phyloP scores from a whole-genome alignment of 495 filamentous ascomycete species.

The Penicillium steckii region DNA sequence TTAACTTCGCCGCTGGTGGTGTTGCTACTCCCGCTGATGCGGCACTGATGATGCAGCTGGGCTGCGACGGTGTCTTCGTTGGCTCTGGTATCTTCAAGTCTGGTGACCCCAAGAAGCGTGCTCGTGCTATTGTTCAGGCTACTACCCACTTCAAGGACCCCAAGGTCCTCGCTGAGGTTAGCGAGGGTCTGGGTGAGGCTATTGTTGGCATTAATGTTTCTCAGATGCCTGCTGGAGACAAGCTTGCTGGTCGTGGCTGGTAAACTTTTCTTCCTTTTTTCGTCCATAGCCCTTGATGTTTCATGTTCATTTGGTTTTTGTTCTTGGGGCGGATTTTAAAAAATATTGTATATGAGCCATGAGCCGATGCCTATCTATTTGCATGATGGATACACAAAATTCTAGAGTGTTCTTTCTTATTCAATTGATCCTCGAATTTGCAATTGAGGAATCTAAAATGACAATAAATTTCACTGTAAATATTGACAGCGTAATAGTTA shows the following conservation, averaged over 20 bases:
- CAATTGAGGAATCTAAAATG: too few species aligned
- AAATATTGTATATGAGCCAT: constrained; percentile 21
- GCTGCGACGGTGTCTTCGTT: constrained; percentile 97
- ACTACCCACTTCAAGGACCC: constrained; percentile 85
- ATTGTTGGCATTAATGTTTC: constrained; percentile 92
- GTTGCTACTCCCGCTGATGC: constrained; percentile 96
- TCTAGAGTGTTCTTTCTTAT: neutral
- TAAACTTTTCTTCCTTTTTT: constrained; percentile 39
- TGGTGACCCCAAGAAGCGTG: constrained; percentile 82
- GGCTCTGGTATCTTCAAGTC: constrained; percentile 97
- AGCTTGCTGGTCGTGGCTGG: constrained; percentile 87
- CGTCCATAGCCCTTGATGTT: constrained; percentile 2
- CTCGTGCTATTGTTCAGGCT: constrained; percentile 92
- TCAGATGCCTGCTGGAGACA: constrained; percentile 70
- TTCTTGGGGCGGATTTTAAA: constrained; percentile 9
- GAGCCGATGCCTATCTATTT: constrained; percentile 13
- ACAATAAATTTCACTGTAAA: neutral
- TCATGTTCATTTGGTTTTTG: constrained; percentile 7
- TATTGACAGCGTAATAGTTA: neutral
- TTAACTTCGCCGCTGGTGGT: constrained; percentile 98
- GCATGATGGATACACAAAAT: constrained; percentile 11
- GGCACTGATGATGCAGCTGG: constrained; percentile 98
- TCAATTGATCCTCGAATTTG: neutral
- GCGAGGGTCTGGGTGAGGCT: constrained; percentile 83
- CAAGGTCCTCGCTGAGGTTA: constrained; percentile 84